Percentiles rank a stretch among this genome's conserved stretches.
Evolutionary conservation across 176 grass and related monocot genomes (phyloP).

Genomic region (Triticum turgidum): DNA sequence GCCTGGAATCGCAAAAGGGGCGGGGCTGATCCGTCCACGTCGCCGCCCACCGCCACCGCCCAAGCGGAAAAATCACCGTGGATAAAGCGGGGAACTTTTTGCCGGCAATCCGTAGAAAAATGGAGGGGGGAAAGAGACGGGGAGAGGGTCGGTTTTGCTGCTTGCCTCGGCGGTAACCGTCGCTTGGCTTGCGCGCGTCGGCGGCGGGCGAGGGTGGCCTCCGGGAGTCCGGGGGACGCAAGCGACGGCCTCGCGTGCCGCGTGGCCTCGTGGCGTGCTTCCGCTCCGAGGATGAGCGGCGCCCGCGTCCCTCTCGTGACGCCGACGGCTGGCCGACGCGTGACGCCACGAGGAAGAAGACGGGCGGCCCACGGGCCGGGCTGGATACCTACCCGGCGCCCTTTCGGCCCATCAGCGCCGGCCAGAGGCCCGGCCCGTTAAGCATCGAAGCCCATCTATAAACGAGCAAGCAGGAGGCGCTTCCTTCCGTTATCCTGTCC

Average conservation of each 20-base stretch:
- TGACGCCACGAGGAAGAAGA: not conserved
- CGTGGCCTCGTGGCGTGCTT: not conserved
- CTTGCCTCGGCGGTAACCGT: conserved; percentile 45
- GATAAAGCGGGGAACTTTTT: not conserved
- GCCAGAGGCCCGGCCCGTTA: not conserved
- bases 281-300: not conserved
- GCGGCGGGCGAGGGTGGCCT: not conserved
- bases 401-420: not conserved
- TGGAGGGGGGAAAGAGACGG: not conserved
- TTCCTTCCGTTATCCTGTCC: not conserved
- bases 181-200: conserved; percentile 35
- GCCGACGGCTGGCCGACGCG: not conserved
- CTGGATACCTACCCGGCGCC: too few species aligned
- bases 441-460: not conserved
- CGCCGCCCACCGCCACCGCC: conserved; percentile 19
- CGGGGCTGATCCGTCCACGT: not conserved
- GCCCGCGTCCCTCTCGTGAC: not conserved
- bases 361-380: not conserved
- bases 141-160: not conserved
- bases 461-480: not conserved
- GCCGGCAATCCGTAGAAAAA: not conserved
- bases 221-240: not conserved
- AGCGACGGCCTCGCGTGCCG: not conserved
- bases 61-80: not conserved
- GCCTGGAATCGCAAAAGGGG: not conserved